Evolutionary conservation across 768 basidiomycete species (phyloP).

Genomic region (Tulasnella sp.): DNA sequence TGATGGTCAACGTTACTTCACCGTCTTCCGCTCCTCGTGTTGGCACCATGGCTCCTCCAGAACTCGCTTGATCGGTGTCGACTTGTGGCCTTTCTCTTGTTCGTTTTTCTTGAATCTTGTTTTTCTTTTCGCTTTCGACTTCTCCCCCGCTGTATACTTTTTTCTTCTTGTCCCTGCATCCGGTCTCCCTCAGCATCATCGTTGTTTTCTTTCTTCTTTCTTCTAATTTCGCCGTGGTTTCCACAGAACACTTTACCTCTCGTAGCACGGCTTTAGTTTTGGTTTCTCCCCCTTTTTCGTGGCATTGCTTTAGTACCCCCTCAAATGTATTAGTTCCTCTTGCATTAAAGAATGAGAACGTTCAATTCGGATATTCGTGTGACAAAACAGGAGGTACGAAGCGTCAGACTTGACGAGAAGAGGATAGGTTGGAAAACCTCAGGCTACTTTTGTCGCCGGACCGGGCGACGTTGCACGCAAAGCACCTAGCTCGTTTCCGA

Average conservation of each 20-base stretch:
- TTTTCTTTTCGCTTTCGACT: neutral
- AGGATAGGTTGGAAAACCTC: no score
- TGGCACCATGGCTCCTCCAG: conserved; percentile 8
- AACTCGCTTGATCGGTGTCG: conserved; percentile 7
- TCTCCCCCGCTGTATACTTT: neutral
- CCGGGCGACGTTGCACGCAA: no score
- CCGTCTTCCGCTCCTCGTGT: neutral
- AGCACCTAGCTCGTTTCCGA: no score
- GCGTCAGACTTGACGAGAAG: no score
- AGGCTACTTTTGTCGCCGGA: no score
- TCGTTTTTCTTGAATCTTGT: neutral
- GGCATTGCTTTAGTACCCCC: neutral
- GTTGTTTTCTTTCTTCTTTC: neutral
- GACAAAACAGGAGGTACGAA: no score
- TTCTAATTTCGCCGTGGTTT: neutral
- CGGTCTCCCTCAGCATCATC: neutral
- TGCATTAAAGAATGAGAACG: neutral
- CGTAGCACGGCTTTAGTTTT: neutral
- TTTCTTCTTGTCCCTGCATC: neutral
- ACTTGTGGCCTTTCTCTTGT: neutral
- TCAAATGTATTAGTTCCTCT: neutral
- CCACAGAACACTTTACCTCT: neutral
- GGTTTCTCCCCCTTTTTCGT: neutral
- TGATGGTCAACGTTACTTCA: conserved; percentile 51
- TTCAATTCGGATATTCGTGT: neutral